A percentile compares a stretch with the other conserved stretches of the same genome.
These are phyloP conservation scores for Ogataea sp. DNA, from an alignment of 805 yeast genomes.

Conservation along the genomic window DNA sequence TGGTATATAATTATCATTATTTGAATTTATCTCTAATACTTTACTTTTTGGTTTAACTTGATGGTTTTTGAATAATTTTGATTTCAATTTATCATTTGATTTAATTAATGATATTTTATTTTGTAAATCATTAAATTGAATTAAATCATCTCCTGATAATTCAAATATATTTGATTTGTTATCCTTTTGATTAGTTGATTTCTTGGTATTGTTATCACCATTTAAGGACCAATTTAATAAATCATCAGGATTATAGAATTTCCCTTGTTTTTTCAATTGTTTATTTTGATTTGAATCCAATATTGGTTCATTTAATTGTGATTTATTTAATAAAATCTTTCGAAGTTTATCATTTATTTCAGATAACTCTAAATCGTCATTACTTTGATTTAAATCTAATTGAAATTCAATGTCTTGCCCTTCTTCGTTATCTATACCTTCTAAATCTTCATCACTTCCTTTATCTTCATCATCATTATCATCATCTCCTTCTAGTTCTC, in stretches of 20 bases:
- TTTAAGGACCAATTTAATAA: constrained; percentile 9
- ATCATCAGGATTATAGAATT: constrained; percentile 1
- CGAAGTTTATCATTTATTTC: neutral
- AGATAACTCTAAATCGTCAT: no score
- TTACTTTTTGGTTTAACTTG: constrained; percentile 5
- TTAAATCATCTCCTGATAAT: constrained; percentile 13
- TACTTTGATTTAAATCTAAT: no score
- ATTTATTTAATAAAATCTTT: neutral
- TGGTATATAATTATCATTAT: constrained; percentile 10
- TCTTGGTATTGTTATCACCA: neutral
- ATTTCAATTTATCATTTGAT: constrained; percentile 7
- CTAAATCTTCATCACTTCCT: neutral
- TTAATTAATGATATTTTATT: constrained; percentile 15
- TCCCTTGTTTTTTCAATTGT: neutral
- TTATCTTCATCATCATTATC: no score
- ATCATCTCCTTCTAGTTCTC: no score
- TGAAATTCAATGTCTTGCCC: no score
- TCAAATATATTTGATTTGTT: neutral
- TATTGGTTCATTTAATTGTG: constrained; percentile 1
- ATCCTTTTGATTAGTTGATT: neutral
- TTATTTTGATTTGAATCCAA: no score
- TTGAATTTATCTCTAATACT: constrained; percentile 10
- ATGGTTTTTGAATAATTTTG: constrained; percentile 3
- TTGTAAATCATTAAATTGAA: constrained; percentile 14
- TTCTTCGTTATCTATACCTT: neutral